Evolutionary conservation across 2,329 filamentous ascomycete genomes (phyloP), one percentile per base, ranked within the genome.

Genomic region (Aspergillus brasiliensis): DNA sequence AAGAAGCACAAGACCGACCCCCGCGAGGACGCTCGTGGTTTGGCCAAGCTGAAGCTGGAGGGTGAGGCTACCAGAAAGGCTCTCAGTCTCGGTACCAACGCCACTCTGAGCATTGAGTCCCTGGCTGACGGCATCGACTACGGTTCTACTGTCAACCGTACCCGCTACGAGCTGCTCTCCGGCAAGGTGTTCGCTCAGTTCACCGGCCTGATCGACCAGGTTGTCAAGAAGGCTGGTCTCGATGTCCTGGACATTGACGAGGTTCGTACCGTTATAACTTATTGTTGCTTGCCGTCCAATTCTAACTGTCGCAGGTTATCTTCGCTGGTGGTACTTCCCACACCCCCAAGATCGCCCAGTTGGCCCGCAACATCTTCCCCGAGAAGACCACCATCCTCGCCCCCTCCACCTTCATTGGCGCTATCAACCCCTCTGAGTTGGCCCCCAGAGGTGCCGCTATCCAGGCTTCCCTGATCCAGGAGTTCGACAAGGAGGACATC

Each of bases 1-100:
- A 98, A 99, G 86, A 97, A 96, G 85, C 87, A 98, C 85, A 89
- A 88, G 81, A 86, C 86, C 59, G 95, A 98, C 77, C 95, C 95
- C 21, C 86, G 93, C 68, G 85, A 88, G 73, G 91, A 95, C 75
- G 83, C 88, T 57, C 88, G 88, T 71, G 90, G 90, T 70, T 81
- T 97, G 69, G 93, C 95, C 62, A 99, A 98, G 85, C 83, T 99
- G 67, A 94, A 92, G 79, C 84, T 92, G 51, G 95, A 98, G 82
- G 86, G 92, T 65, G 95, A 99, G 81, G 85, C 88, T 51, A 89
- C 93, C 69, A 97, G 96, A 86, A 95, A 95, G 82, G 88, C 93
- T 21, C 86, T 99, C 61, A 95, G 90, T 73, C 84, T 97, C 71
- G 92, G 94, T 66, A 88, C 85, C 73, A 94, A 94, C 73, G 93